Conservation (phyloP, 75 land plant genomes). For the Gnetum montanum region DNA sequence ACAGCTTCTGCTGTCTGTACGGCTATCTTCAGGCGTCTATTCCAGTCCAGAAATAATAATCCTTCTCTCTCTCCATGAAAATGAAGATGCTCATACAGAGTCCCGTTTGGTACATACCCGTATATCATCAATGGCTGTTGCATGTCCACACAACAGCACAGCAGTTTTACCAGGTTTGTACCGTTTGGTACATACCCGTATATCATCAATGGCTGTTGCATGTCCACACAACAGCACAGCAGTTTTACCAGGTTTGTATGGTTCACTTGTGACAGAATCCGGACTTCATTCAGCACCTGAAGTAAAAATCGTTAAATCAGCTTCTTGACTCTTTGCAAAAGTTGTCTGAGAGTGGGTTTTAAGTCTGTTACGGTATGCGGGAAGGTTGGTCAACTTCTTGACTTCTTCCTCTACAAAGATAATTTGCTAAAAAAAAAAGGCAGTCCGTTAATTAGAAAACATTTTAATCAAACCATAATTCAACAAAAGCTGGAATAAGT, state of each 20-base stretch:
- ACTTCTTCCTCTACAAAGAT: too few relatives aligned
- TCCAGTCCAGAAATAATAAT: conserved; percentile 10
- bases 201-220: conserved; percentile 48
- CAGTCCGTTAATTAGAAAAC: too few relatives aligned
- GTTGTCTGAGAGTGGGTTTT: too few relatives aligned
- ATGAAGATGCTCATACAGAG: conserved; percentile 10
- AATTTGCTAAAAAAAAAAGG: too few relatives aligned
- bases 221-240: conserved; percentile 70
- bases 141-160: conserved; percentile 69
- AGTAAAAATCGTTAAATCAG: too few relatives aligned
- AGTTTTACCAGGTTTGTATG: conserved; percentile 52
- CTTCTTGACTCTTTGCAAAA: too few relatives aligned
- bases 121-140: conserved; percentile 58
- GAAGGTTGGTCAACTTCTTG: too few relatives aligned
- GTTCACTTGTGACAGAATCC: conserved; percentile 54
- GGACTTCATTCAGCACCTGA: conserved; percentile 67
- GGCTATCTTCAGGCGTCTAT: conserved; percentile 21
- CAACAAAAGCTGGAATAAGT: too few relatives aligned
- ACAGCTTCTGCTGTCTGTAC: conserved; percentile 17
- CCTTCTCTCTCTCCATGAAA: too few relatives aligned
- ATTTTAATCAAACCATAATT: too few relatives aligned
- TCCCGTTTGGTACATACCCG: conserved; percentile 54
- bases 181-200: conserved; percentile 65
- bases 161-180: conserved; percentile 38
- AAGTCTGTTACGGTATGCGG: too few relatives aligned